phyloP scores from a whole-genome alignment of 2,329 filamentous ascomycete species.

The Fusarium temperatum region DNA sequence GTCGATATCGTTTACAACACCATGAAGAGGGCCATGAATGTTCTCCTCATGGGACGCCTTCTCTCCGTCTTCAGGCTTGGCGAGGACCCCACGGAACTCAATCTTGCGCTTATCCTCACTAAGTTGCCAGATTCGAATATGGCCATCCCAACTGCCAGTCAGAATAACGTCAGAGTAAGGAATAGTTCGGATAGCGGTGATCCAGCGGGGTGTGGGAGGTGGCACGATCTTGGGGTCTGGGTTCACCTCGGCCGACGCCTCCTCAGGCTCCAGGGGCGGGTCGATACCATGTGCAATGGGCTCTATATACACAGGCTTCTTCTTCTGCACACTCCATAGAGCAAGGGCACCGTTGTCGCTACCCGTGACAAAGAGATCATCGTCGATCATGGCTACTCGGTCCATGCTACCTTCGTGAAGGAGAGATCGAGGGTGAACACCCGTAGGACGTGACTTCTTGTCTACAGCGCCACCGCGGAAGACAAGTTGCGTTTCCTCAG shows the following conservation, averaged over 20 bases:
- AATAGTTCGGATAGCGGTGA: slow-evolving; percentile 86
- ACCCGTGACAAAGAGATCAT: slow-evolving; percentile 89
- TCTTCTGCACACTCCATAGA: slow-evolving; percentile 91
- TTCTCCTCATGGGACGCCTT: slow-evolving; percentile 43
- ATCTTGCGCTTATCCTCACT: slow-evolving; percentile 84
- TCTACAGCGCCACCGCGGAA: slow-evolving; percentile 83
- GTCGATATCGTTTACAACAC: slow-evolving; percentile 88
- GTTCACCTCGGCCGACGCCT: slow-evolving; percentile 77
- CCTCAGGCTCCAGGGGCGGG: slow-evolving; percentile 70
- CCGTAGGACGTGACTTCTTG: slow-evolving; percentile 55
- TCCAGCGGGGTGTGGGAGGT: slow-evolving; percentile 79
- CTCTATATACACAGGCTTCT: slow-evolving; percentile 88
- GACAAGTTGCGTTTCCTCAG: slow-evolving; percentile 93
- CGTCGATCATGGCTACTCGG: slow-evolving; percentile 88
- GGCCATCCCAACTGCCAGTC: slow-evolving; percentile 91
- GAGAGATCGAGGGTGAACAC: slow-evolving; percentile 61
- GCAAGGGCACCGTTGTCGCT: slow-evolving; percentile 89
- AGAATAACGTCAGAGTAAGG: slow-evolving; percentile 92
- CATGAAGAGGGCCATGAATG: slow-evolving; percentile 61
- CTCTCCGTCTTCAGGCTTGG: slow-evolving; percentile 44
- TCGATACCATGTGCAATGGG: slow-evolving; percentile 88
- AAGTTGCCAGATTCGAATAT: slow-evolving; percentile 84
- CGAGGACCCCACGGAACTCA: slow-evolving; percentile 75
- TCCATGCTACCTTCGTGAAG: slow-evolving; percentile 88
- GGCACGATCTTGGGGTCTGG: slow-evolving; percentile 69